Base-by-base conservation (phyloP, 1,139 yeast species). In the Geotrichum candidum region DNA sequence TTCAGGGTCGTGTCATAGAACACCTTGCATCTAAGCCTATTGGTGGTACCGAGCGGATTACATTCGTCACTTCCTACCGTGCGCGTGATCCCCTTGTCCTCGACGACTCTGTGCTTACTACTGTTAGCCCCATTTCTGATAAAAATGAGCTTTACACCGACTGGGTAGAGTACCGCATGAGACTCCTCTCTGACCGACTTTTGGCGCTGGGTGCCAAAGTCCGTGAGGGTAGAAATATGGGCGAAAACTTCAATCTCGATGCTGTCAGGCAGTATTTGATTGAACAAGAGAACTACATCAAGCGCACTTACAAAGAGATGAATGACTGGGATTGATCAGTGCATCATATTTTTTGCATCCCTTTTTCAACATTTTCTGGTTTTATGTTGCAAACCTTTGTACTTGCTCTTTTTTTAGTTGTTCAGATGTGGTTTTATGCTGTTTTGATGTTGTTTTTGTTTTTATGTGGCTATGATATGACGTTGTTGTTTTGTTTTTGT, bases 21-120 rank as follows among this genome's bases (percentile, higher is more conserved):
- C 87, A 84, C 68, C 76, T 83, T 69, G 87, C 86, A n/a, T 82
- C 85, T n/a, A 74, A 75, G 60, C 86, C 87, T 13, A 59, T 74
- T 51, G 86, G 85, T 3, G 74, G 77, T 62, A 70, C 78, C 41
- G 87, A 83, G 69, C 77, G 87, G 72, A 82, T 84, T 63, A 83
- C 87, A 9, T 75, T 79, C 61, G 82, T 80, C 33, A 76, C 79
- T 11, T 74, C 80, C 6, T 79, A 75, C 68, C 73, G 80, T 58
- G 82, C 84, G 50, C 73, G 72, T 59, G 77, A 79, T 65, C 76
- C 79, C 22, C 62, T 69, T 58, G 63, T 69, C 50, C 66, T 69
- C 53, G 84, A 81, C 62, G 76, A 76, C 13, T 74, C 80, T 7
- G 79, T 77, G 46, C 71, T 78, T 56, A 69, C 74, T 38, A 77